Conservation (phyloP, 1,139 yeast genomes). For the Yamadazyma dushanensis region DNA sequence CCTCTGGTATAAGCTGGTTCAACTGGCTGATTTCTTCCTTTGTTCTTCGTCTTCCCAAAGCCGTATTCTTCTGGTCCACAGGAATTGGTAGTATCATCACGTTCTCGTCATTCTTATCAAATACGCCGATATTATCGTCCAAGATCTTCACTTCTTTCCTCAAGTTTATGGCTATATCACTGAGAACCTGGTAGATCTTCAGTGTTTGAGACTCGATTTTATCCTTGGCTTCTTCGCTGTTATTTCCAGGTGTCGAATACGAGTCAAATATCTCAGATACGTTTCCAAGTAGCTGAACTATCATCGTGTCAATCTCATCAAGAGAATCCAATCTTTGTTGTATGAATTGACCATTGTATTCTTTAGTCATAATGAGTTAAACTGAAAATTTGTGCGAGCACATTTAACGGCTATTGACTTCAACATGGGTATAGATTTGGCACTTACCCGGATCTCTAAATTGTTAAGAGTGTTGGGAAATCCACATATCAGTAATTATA, state of each 20-base stretch:
- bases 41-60: slow-evolving; percentile 52
- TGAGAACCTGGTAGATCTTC: slow-evolving; percentile 32
- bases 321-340: slow-evolving; percentile 48
- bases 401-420: not conserved
- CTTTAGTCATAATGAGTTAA: not conserved
- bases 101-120: slow-evolving; percentile 43
- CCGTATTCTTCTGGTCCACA: slow-evolving; percentile 63
- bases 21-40: slow-evolving; percentile 34
- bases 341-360: slow-evolving; percentile 30
- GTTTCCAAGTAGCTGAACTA: slow-evolving; percentile 45
- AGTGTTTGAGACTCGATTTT: slow-evolving; percentile 31
- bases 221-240: slow-evolving; percentile 20
- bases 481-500: slow-evolving; percentile 59
- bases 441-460: slow-evolving; percentile 58
- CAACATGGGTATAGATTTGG: slow-evolving; percentile 51
- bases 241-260: slow-evolving; percentile 26
- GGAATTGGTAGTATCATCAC: slow-evolving; percentile 59
- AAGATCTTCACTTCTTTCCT: slow-evolving; percentile 57
- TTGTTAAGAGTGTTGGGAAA: slow-evolving; percentile 63
- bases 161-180: slow-evolving; percentile 47
- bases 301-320: slow-evolving; percentile 41
- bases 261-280: slow-evolving; percentile 42
- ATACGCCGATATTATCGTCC: slow-evolving; percentile 57
- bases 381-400: not conserved
- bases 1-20: slow-evolving; percentile 21